Percentiles rank a stretch among this genome's conserved stretches.
phyloP scores from a whole-genome alignment of 768 basidiomycete species.

The Kwoniella sp. region DNA sequence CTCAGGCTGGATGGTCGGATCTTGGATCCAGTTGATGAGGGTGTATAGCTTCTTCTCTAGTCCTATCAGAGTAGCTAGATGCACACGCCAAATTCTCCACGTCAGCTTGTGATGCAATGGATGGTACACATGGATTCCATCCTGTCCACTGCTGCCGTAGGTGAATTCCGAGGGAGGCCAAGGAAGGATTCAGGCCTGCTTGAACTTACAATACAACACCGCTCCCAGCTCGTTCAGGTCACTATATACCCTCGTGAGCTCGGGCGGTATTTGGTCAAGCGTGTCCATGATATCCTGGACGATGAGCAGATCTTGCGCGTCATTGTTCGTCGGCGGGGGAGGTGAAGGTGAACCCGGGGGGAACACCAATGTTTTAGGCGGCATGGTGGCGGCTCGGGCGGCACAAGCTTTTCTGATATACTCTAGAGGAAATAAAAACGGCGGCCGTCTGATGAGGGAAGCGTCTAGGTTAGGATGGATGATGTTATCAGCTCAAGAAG shows the following conservation, averaged over 20 bases:
- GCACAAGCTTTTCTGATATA: too few relatives aligned
- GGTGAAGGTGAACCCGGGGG: slow-evolving; percentile 26
- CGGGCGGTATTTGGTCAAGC: slow-evolving; percentile 88
- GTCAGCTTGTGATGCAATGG: too few relatives aligned
- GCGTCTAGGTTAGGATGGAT: too few relatives aligned
- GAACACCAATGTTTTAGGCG: slow-evolving; percentile 30
- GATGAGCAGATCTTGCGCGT: slow-evolving; percentile 49
- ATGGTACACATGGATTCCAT: too few relatives aligned
- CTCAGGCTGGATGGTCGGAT: slow-evolving; percentile 45
- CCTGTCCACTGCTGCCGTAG: too few relatives aligned
- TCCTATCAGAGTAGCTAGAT: slow-evolving; percentile 78
- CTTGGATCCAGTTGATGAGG: slow-evolving; percentile 76
- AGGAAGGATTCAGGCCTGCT: too few relatives aligned
- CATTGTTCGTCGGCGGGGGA: slow-evolving; percentile 27
- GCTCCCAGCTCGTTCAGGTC: slow-evolving; percentile 99
- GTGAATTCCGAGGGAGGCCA: too few relatives aligned
- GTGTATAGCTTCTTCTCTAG: slow-evolving; percentile 77
- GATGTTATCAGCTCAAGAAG: too few relatives aligned
- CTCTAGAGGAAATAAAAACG: too few relatives aligned
- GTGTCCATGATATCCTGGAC: slow-evolving; percentile 62
- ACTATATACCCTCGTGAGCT: slow-evolving; percentile 89
- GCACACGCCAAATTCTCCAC: too few relatives aligned
- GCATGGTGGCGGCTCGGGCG: too few relatives aligned
- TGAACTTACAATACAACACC: slow-evolving; percentile 64
- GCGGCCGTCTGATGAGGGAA: too few relatives aligned